These are phyloP conservation scores for Gryganskiella cystojenkinii DNA, from an alignment of 192 early-diverging fungal genomes.

Conservation along the genomic window DNA sequence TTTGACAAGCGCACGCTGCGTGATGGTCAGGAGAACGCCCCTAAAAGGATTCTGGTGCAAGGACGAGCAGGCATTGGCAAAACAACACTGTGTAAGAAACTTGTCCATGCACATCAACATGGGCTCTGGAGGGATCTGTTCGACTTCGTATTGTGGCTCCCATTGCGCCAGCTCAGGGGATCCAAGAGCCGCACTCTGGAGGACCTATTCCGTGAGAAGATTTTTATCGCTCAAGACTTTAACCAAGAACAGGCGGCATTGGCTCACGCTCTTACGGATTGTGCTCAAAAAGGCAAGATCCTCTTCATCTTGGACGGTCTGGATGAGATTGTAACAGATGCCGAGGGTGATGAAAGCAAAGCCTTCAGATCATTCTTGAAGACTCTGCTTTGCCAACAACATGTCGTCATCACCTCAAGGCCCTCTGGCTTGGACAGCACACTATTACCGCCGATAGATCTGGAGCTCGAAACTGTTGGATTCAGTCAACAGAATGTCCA, in stretches of 20 bases:
- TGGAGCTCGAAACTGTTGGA: conserved; percentile 17
- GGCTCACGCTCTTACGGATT: background rate
- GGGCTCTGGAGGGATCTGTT: conserved; percentile 15
- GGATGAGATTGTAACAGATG: conserved; percentile 13
- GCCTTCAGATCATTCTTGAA: background rate
- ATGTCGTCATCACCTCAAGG: conserved; percentile 10
- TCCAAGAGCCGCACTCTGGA: background rate
- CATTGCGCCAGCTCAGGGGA: conserved; percentile 16
- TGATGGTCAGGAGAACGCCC: no score
- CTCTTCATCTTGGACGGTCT: conserved; percentile 29
- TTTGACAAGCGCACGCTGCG: no score
- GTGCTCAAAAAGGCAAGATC: background rate
- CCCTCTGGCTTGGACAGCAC: conserved; percentile 3
- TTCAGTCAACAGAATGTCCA: conserved; percentile 16
- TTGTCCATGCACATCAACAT: conserved; percentile 8
- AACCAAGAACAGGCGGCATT: background rate
- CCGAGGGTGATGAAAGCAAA: background rate
- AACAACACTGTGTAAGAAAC: conserved; percentile 30
- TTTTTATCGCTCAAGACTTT: background rate
- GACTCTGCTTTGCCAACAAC: background rate
- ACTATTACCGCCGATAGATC: background rate
- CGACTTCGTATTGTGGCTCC: conserved; percentile 21
- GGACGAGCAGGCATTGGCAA: conserved; percentile 35
- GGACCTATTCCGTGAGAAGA: conserved; percentile 1
- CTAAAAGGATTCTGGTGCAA: conserved; percentile 22